phyloP scores from a whole-genome alignment of 352 stramenopile species.

The Phytophthora meadii region DNA sequence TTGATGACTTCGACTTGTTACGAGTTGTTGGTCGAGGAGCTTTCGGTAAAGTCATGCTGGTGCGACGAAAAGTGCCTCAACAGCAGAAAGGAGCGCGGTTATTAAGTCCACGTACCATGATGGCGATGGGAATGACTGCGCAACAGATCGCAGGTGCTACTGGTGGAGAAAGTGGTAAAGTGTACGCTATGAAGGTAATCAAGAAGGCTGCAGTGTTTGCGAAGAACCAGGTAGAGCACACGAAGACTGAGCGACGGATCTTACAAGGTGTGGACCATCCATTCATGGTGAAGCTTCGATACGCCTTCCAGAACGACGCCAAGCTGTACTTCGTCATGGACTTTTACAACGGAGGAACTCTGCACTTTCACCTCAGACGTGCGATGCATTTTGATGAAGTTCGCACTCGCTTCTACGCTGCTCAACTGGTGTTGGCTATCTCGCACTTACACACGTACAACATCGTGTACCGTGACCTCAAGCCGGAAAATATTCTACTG shows the following conservation, averaged over 20 bases:
- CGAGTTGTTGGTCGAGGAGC: constrained; percentile 97
- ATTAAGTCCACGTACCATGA: constrained; percentile 45
- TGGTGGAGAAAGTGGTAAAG: constrained; percentile 43
- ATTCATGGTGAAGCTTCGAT: constrained; percentile 88
- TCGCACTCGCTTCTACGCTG: constrained; percentile 79
- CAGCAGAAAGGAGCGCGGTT: constrained; percentile 41
- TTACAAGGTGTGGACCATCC: constrained; percentile 87
- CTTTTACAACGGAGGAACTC: constrained; percentile 87
- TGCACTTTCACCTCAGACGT: constrained; percentile 83
- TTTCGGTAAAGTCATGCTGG: constrained; percentile 96
- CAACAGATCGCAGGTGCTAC: constrained; percentile 42
- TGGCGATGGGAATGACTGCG: constrained; percentile 47
- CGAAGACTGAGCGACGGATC: constrained; percentile 90
- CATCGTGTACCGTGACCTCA: constrained; percentile 89
- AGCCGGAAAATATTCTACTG: constrained; percentile 89
- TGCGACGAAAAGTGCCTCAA: constrained; percentile 64
- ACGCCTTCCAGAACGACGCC: constrained; percentile 85
- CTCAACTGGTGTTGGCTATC: constrained; percentile 83
- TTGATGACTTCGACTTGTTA: constrained; percentile 97
- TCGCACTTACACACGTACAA: constrained; percentile 87
- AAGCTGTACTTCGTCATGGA: constrained; percentile 93
- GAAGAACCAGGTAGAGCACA: constrained; percentile 93
- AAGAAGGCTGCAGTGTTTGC: constrained; percentile 90
- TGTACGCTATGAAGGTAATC: constrained; percentile 94
- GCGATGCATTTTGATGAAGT: constrained; percentile 76